Base-by-base conservation (phyloP, 2,329 filamentous ascomycete genomes). In the Canariomyces notabilis region DNA sequence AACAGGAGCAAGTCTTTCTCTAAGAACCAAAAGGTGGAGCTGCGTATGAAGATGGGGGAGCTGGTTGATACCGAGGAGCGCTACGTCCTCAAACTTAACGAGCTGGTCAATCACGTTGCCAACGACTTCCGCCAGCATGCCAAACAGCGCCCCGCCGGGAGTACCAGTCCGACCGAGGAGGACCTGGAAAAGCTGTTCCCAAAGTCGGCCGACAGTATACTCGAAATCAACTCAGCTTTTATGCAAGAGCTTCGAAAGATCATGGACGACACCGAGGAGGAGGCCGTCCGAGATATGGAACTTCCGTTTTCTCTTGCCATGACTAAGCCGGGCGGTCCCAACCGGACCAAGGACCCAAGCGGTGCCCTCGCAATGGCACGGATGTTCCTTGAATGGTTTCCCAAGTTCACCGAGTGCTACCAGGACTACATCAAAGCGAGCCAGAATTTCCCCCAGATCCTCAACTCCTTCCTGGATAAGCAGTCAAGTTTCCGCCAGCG, bases 361-460 rank as follows among this genome's bases (percentile, higher is more conserved):
- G 91, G 91, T 41, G 81, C 87, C 14, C 69, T 86, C 32, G 78
- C 82, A 33, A 84, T 96, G 63, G 88, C 89, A 34, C 88, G 84
- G 57, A 74, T 89, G 39, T 82, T 96, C 50, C 70, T 93, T 4
- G 87, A 94, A 55, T 95, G 89, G 88, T 93, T 98, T 55, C 93
- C 93, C 6, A 83, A 84, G 55, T 97, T 98, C 61, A 86, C 87
- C 20, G 82, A 89, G 48, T 89, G 87, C 60, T 98, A 98, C 64
- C 84, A 89, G 56, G 85, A 94, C 54, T 98, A 97, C 64, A 93
- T 98, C 65, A 83, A 83, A 57, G 85, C 89, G 9, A 95, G 95
- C 64, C 87, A 89, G 53, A 80, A 89, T 49, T 94, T 96, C 56
- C 86, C 89, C 1, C 82, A 86, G 45, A 76, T 91, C 14, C 77